phyloP scores from a whole-genome alignment of 2,329 filamentous ascomycete genomes.

The Penicillium sp. region DNA sequence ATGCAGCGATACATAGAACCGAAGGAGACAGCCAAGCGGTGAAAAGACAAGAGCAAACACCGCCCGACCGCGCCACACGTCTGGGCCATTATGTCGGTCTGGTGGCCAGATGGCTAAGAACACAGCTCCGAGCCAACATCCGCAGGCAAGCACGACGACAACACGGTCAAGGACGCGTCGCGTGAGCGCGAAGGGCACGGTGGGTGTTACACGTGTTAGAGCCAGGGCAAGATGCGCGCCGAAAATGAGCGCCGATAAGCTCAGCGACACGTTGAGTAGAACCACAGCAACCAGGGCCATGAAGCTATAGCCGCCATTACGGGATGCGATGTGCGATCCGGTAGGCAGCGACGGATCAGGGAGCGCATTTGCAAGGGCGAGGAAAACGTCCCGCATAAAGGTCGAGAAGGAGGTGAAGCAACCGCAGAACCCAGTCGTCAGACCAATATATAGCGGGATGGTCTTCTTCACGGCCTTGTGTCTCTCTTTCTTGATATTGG shows the following conservation, averaged over 20 bases:
- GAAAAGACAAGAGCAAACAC: slow-evolving; percentile 79
- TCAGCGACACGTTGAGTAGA: slow-evolving; percentile 69
- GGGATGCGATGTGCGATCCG: slow-evolving; percentile 36
- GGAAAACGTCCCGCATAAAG: slow-evolving; percentile 76
- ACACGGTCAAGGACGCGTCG: slow-evolving; percentile 64
- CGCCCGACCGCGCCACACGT: slow-evolving; percentile 71
- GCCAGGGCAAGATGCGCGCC: slow-evolving; percentile 73
- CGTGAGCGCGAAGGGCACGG: slow-evolving; percentile 56
- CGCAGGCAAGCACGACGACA: slow-evolving; percentile 64
- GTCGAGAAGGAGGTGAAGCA: slow-evolving; percentile 88
- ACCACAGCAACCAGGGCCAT: slow-evolving; percentile 75
- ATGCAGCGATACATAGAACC: slow-evolving; percentile 69
- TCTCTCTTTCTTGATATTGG: slow-evolving; percentile 41
- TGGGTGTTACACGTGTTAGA: slow-evolving; percentile 58
- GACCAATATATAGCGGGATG: slow-evolving; percentile 81
- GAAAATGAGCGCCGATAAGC: slow-evolving; percentile 64
- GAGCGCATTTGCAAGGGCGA: slow-evolving; percentile 74
- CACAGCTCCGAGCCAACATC: slow-evolving; percentile 74
- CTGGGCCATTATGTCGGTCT: slow-evolving; percentile 42
- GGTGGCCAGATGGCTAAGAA: slow-evolving; percentile 71
- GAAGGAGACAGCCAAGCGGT: slow-evolving; percentile 70
- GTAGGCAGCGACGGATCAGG: slow-evolving; percentile 50
- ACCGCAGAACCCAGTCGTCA: slow-evolving; percentile 84
- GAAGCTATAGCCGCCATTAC: slow-evolving; percentile 76
- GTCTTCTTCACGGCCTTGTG: slow-evolving; percentile 73